Conservation (phyloP, 2,329 filamentous ascomycete genomes). For the Penicillium sp. region DNA sequence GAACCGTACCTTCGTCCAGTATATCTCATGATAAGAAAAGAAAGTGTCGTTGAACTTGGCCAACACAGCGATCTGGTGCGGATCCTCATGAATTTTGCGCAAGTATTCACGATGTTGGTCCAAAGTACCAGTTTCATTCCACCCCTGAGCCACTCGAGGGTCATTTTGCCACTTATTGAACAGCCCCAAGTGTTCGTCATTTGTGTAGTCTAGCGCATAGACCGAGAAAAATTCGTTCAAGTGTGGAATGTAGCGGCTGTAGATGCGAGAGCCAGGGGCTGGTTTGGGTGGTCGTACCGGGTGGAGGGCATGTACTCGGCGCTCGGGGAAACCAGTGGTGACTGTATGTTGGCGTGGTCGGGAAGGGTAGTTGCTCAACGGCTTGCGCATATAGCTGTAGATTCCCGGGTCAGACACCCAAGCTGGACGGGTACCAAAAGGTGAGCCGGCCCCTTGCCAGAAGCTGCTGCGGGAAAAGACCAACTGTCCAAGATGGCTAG, state of each 20-base stretch:
- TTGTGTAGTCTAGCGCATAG: conserved; percentile 65
- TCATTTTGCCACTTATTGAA: conserved; percentile 83
- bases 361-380: conserved; percentile 23
- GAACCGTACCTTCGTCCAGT: conserved; percentile 63
- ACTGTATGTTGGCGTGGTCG: conserved; percentile 36
- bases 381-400: conserved; percentile 18
- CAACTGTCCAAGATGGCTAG: conserved; percentile 42
- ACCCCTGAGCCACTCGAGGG: conserved; percentile 72
- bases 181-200: conserved; percentile 62
- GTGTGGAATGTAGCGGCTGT: conserved; percentile 74
- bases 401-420: conserved; percentile 53
- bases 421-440: conserved; percentile 60
- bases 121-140: conserved; percentile 73
- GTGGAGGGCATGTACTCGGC: conserved; percentile 60
- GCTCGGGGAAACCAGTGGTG: conserved; percentile 46
- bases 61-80: conserved; percentile 67
- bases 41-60: conserved; percentile 66
- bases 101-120: conserved; percentile 72
- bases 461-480: conserved; percentile 56
- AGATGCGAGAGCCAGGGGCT: conserved; percentile 64
- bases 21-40: conserved; percentile 77
- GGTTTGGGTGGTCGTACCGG: conserved; percentile 70
- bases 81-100: conserved; percentile 64
- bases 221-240: conserved; percentile 73
- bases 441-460: conserved; percentile 67